Conservation (phyloP, 2,329 filamentous ascomycete species). For the Exophiala alcalophila region DNA sequence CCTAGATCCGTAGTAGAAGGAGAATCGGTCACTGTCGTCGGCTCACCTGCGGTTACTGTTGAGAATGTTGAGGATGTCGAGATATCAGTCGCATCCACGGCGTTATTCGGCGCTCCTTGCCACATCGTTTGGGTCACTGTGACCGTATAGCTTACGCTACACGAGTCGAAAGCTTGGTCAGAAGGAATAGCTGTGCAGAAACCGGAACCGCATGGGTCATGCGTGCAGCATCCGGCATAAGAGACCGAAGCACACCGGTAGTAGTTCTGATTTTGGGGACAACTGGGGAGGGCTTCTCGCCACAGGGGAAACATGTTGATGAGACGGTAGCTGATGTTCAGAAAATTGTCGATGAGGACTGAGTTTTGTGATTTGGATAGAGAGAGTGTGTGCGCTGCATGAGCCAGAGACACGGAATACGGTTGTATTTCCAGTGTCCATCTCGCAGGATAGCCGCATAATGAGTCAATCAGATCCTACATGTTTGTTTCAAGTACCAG, state of each 20-base stretch:
- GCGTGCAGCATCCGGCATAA: slow-evolving; percentile 10
- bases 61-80: too few relatives aligned
- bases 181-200: slow-evolving; percentile 2
- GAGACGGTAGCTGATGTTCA: too few relatives aligned
- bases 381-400: too few relatives aligned
- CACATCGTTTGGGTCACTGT: slow-evolving; percentile 22
- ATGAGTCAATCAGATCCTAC: too few relatives aligned
- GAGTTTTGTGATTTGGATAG: background rate
- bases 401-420: too few relatives aligned
- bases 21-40: background rate
- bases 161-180: slow-evolving; percentile 7
- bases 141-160: slow-evolving; percentile 12
- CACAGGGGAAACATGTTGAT: slow-evolving; percentile 11
- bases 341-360: too few relatives aligned
- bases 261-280: slow-evolving; percentile 8
- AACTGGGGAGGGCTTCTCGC: slow-evolving; percentile 3
- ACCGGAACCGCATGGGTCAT: slow-evolving; percentile 10
- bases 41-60: background rate
- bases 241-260: slow-evolving; percentile 8
- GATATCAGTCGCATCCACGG: slow-evolving; percentile 3
- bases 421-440: too few relatives aligned
- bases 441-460: too few relatives aligned
- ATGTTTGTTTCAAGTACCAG: too few relatives aligned
- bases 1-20: background rate
- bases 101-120: slow-evolving; percentile 21